Conservation (phyloP, 129 eudicot species). For the Saussurea involucrata region DNA sequence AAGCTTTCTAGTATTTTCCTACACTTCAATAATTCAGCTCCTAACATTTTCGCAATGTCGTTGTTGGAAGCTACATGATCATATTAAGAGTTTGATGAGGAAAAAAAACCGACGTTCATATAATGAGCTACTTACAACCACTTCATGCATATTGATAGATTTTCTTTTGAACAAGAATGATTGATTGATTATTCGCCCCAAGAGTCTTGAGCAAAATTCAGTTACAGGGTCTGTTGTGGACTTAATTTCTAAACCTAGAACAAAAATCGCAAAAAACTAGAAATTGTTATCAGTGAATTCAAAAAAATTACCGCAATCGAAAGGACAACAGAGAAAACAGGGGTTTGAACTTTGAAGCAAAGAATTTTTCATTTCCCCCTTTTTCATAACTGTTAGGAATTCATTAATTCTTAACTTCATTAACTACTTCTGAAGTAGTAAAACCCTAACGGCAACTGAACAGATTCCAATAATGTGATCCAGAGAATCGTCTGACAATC, state of each 20-base stretch:
- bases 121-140: constrained; percentile 13
- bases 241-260: too few species aligned
- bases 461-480: constrained; percentile 19
- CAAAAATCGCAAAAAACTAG: too few species aligned
- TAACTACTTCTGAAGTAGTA: constrained; percentile 4
- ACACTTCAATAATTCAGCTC: not conserved
- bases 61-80: not conserved
- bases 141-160: constrained; percentile 10
- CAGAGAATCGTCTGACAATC: not conserved
- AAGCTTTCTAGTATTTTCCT: not conserved
- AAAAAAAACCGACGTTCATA: not conserved
- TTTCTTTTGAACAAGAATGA: constrained; percentile 7
- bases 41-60: not conserved
- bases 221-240: not conserved
- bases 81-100: not conserved
- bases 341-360: constrained; percentile 25
- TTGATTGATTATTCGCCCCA: constrained; percentile 13
- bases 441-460: constrained; percentile 12
- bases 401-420: constrained; percentile 1
- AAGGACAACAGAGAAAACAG: constrained; percentile 17
- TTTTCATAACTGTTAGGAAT: not conserved
- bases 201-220: constrained; percentile 15
- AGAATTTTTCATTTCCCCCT: not conserved
- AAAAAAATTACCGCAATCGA: not conserved
- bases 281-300: too few species aligned